Evolutionary conservation across 2,329 filamentous ascomycete species (phyloP).

Genomic region (Curvularia lunata): DNA sequence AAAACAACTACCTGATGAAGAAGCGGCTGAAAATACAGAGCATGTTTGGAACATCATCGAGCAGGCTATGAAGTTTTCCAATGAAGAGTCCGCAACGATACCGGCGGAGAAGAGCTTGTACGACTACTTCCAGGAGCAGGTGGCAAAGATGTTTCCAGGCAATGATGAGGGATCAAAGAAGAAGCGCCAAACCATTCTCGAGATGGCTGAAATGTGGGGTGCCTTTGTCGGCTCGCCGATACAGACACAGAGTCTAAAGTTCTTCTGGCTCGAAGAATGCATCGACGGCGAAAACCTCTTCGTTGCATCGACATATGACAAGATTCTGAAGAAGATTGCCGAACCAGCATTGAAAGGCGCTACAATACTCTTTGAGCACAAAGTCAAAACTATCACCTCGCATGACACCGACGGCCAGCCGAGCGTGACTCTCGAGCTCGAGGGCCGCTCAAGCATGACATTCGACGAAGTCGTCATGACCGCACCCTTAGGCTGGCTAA

Average conservation of each 20-base stretch:
- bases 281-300: conserved; percentile 74
- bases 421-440: conserved; percentile 52
- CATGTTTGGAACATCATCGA: conserved; percentile 73
- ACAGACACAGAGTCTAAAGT: conserved; percentile 71
- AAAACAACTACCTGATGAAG: conserved; percentile 53
- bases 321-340: conserved; percentile 66
- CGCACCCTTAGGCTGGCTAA: conserved; percentile 66
- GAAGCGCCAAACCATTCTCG: conserved; percentile 58
- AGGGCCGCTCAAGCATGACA: conserved; percentile 53
- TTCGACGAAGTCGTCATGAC: conserved; percentile 76
- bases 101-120: conserved; percentile 60
- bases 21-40: conserved; percentile 51
- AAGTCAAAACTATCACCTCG: conserved; percentile 54
- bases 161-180: conserved; percentile 47
- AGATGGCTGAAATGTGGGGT: conserved; percentile 71
- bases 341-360: conserved; percentile 63
- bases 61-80: conserved; percentile 71
- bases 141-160: conserved; percentile 52
- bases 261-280: conserved; percentile 79
- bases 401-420: conserved; percentile 24
- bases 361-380: conserved; percentile 58
- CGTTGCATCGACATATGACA: conserved; percentile 65
- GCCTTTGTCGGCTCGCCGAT: conserved; percentile 72
- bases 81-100: conserved; percentile 62
- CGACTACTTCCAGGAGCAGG: conserved; percentile 62